phyloP scores from a whole-genome alignment of 176 grass and related monocot species.

The Carex parvula region DNA sequence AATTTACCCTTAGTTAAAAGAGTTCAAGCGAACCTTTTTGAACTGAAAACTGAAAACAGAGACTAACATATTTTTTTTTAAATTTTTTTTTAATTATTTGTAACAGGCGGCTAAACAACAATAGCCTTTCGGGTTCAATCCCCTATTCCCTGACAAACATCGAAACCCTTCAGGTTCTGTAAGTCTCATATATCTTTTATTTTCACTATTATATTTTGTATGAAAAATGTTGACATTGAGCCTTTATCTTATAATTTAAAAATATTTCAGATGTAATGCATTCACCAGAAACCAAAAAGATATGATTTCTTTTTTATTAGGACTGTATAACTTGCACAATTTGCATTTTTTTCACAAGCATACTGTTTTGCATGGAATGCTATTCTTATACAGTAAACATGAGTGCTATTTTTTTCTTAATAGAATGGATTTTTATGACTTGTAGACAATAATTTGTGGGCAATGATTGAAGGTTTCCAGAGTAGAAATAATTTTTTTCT shows the following conservation, averaged over 20 bases:
- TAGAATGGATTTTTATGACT: not conserved
- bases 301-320: not conserved
- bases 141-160: constrained; percentile 57
- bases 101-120: constrained; percentile 84
- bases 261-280: not conserved
- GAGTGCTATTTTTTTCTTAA: not conserved
- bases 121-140: constrained; percentile 48
- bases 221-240: not conserved
- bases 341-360: not conserved
- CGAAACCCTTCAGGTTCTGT: constrained; percentile 67
- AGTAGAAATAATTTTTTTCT: not conserved
- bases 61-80: not conserved
- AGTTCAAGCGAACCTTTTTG: constrained; percentile 12
- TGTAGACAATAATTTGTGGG: not conserved
- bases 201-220: not conserved
- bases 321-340: not conserved
- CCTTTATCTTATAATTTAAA: not conserved
- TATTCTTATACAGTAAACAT: not conserved
- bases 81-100: constrained; percentile 29
- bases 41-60: not conserved
- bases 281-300: not conserved
- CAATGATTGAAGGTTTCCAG: not conserved
- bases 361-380: not conserved
- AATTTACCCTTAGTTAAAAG: not conserved
- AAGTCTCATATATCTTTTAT: constrained; percentile 34